Conservation (phyloP, 805 yeast genomes). For the Nakazawaea ishiwadae region DNA sequence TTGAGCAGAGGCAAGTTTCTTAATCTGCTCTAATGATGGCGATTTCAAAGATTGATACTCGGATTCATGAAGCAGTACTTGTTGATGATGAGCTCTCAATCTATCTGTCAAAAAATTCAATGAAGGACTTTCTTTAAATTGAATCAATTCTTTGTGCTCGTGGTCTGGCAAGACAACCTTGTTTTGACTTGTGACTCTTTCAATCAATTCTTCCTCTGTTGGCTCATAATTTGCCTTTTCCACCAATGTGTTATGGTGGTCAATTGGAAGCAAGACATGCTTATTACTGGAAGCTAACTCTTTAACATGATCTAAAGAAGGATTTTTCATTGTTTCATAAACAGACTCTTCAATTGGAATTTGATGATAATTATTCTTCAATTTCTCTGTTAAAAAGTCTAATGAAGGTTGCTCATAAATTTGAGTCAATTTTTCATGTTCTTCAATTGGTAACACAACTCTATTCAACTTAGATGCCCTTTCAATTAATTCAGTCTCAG, state of each 20-base stretch:
- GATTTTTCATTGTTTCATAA: conserved; percentile 17
- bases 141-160: background rate
- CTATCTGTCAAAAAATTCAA: too few species aligned
- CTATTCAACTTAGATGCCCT: conserved; percentile 12
- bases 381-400: conserved; percentile 12
- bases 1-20: conserved; percentile 19
- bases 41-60: conserved; percentile 9
- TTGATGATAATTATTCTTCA: conserved; percentile 3
- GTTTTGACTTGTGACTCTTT: too few species aligned
- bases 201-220: too few species aligned
- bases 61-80: conserved; percentile 1
- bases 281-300: background rate
- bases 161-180: background rate
- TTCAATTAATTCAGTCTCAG: conserved; percentile 14
- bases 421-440: conserved; percentile 13
- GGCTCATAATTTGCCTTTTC: too few species aligned
- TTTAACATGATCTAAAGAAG: conserved; percentile 11
- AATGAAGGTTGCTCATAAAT: conserved; percentile 15
- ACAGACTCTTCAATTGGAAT: conserved; percentile 3
- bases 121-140: background rate
- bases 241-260: background rate
- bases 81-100: background rate
- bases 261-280: background rate
- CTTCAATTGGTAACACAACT: conserved; percentile 14
- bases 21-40: conserved; percentile 11